A percentile compares a stretch with the other conserved stretches of the same genome.
Evolutionary conservation across 2,329 filamentous ascomycete genomes (phyloP).

Genomic region (Aspergillus clavatus): DNA sequence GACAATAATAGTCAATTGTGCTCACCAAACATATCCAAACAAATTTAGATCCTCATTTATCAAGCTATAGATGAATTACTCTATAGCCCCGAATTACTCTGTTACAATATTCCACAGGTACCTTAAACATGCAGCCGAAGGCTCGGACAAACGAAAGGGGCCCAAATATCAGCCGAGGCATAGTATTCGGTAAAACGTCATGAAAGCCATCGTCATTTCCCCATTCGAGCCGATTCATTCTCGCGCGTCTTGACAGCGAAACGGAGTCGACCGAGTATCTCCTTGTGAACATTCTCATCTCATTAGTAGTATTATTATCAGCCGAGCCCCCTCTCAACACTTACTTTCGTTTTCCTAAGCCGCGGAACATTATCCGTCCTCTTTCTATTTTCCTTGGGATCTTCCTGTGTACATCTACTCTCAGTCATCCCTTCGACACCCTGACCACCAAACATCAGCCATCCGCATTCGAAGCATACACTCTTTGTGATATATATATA

Average conservation of each 20-base stretch:
- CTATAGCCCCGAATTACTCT: too few relatives aligned
- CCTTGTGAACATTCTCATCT: too few relatives aligned
- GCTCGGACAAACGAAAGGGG: slow-evolving; percentile 7
- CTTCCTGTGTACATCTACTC: background rate
- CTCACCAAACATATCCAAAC: too few relatives aligned
- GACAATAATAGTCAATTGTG: too few relatives aligned
- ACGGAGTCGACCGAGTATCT: too few relatives aligned
- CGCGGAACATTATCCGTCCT: background rate
- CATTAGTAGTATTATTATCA: background rate
- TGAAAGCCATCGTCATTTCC: slow-evolving; percentile 21
- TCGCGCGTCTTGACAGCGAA: slow-evolving; percentile 10
- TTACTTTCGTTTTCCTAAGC: slow-evolving; percentile 1
- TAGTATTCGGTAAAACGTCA: slow-evolving; percentile 36
- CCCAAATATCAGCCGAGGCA: slow-evolving; percentile 28
- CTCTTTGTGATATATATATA: background rate
- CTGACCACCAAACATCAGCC: background rate
- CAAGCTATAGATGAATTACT: too few relatives aligned
- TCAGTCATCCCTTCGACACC: background rate
- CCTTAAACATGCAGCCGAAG: too few relatives aligned
- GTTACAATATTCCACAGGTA: too few relatives aligned
- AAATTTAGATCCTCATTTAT: too few relatives aligned
- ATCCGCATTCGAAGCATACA: background rate
- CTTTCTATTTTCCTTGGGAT: slow-evolving; percentile 5
- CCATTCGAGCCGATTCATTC: slow-evolving; percentile 28
- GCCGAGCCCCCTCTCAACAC: slow-evolving; percentile 9